Evolutionary conservation across 2,329 filamentous ascomycete species (phyloP).

Genomic region (Hirsutella rhossiliensis): DNA sequence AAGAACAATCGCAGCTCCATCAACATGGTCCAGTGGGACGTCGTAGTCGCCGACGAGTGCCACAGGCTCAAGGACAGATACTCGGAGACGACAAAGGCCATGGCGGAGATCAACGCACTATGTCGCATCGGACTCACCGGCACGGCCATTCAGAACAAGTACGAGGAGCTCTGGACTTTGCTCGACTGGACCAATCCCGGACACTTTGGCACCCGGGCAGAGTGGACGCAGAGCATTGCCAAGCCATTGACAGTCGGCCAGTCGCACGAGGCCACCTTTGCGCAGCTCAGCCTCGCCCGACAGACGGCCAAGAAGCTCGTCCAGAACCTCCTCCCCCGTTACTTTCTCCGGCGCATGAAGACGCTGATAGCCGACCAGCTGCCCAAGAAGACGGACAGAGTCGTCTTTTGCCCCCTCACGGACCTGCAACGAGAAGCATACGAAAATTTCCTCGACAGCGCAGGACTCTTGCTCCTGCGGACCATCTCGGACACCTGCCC

Average conservation of each 20-base stretch:
- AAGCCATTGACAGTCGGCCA: constrained; percentile 77
- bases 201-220: constrained; percentile 45
- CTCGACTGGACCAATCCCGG: constrained; percentile 95
- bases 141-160: constrained; percentile 95
- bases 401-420: constrained; percentile 90
- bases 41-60: constrained; percentile 87
- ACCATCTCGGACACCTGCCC: constrained; percentile 55
- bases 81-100: constrained; percentile 69
- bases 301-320: constrained; percentile 77
- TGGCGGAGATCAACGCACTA: constrained; percentile 82
- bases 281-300: constrained; percentile 70
- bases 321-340: constrained; percentile 73
- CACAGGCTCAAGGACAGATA: constrained; percentile 73
- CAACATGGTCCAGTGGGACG: constrained; percentile 87
- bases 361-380: constrained; percentile 82
- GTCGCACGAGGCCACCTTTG: constrained; percentile 77
- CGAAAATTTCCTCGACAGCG: constrained; percentile 60
- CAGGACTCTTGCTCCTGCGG: constrained; percentile 57
- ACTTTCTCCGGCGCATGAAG: constrained; percentile 91
- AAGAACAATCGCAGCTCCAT: constrained; percentile 60
- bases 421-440: constrained; percentile 73
- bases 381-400: constrained; percentile 86
- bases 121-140: constrained; percentile 90
- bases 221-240: constrained; percentile 71
- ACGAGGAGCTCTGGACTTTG: constrained; percentile 92